Evolutionary conservation across 768 basidiomycete genomes (phyloP).

Genomic region (Termitomyces sp.): DNA sequence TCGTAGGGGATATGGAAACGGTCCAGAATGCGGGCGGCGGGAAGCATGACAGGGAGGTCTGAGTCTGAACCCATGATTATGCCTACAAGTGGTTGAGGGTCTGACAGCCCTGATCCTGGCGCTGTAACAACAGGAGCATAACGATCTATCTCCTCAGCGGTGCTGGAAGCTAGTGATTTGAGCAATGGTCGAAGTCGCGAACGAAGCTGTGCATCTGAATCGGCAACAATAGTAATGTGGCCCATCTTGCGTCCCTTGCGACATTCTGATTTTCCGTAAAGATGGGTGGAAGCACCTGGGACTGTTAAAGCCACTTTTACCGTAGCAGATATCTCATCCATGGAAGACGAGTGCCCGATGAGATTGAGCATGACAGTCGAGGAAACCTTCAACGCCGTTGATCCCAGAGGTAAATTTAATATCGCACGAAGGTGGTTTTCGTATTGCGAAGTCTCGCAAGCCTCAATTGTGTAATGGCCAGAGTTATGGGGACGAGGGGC

Average conservation of each 20-base stretch:
- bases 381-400: slow-evolving; percentile 82
- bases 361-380: slow-evolving; percentile 92
- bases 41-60: slow-evolving; percentile 90
- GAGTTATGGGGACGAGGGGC: slow-evolving; percentile 98
- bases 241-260: slow-evolving; percentile 97
- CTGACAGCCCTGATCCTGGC: slow-evolving; percentile 50
- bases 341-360: slow-evolving; percentile 73
- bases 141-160: slow-evolving; percentile 42
- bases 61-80: slow-evolving; percentile 99
- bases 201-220: slow-evolving; percentile 72
- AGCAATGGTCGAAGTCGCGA: slow-evolving; percentile 71
- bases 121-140: slow-evolving; percentile 44
- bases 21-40: slow-evolving; percentile 81
- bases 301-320: slow-evolving; percentile 56
- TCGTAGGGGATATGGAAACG: slow-evolving; percentile 86
- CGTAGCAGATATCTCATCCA: slow-evolving; percentile 53
- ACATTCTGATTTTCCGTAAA: slow-evolving; percentile 92
- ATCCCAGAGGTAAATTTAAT: slow-evolving; percentile 83
- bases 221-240: slow-evolving; percentile 85
- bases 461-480: slow-evolving; percentile 98
- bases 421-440: slow-evolving; percentile 97
- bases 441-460: slow-evolving; percentile 94
- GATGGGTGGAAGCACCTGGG: slow-evolving; percentile 77
- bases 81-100: slow-evolving; percentile 73
- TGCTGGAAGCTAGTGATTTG: slow-evolving; percentile 49